Evolutionary conservation across 805 yeast species (phyloP), one percentile per base, ranked within the genome.

Genomic region (Barnettozyma salicaria): DNA sequence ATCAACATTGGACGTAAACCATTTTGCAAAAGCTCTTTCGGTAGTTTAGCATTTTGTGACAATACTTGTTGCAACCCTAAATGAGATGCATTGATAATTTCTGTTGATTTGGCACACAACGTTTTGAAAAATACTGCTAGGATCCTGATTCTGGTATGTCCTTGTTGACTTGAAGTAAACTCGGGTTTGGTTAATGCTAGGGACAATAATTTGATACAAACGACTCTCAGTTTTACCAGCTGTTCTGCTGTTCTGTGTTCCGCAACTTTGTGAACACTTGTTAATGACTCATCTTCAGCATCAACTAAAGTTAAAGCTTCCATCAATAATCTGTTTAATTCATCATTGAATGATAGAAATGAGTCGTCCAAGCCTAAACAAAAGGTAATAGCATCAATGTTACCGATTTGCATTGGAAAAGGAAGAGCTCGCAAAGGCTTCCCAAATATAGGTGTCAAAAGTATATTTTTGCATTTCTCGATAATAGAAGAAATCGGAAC

Each of bases 381-480:
- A 59, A 80, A 94, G 0, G 95, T 80, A n/a, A 92, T 85, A 1
- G 97, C 97, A 59, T 92, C 97, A 43, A 92, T 89, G 57, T 92
- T 89, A 25, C 98, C 98, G 39, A 92, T 92, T 62, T 94, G 98
- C 96, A 90, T 92, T 5, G 96, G 92, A 64, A 94, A 92, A 0
- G 99, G 98, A 43, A 92, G 68, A 1, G 99, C 99, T 45, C 99
- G 71, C 40, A 92, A 63, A 1, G 99, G 99, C 55, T 92, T 92
- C 4, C 96, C 96, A 65, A 92, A 94, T 17, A 92, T 92, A 6
- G 99, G 97, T 1, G 94, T 84, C 32, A 92, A 63, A 20, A 94
- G 64, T 19, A 89, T 76, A 32, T 77, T 80, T 50, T 88, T 86
- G 36, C 94, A 89, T 14, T 90, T 89, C 5, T 78, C 75, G 59